Base-by-base conservation (phyloP, 345 rosid genomes). In the Brassica rapa region DNA sequence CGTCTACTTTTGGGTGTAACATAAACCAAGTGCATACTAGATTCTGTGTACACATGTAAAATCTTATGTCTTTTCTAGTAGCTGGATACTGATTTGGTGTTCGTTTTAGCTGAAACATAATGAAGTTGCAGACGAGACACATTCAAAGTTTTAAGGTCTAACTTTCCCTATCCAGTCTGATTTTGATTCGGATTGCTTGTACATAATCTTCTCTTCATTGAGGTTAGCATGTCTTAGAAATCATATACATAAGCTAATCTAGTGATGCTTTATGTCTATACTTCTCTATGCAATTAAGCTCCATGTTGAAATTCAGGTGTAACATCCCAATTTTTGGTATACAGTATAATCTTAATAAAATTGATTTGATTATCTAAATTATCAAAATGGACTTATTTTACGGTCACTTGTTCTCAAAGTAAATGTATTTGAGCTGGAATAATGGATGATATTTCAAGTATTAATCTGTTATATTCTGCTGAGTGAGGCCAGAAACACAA, bases 1-100 rank as follows among this genome's bases (percentile, higher is more conserved):
- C 72, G 32, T 29, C 67, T 71, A 71, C 67, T 71, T 77, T 71
- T 55, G 59, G 70, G 71, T 37, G 60, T 63, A 63, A 37, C 71
- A 63, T 37, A 53, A 24, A 35, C 11, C 3, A 62, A 35, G 46
- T 70, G 65, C 32, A 16, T 46, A 4, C 1, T 25, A 63, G 24
- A 77, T 77, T 51, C 8, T 62, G 35, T 49, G 74, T 69, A 69
- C 74, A 46, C 16, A n/a, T 51, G 56, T 24, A 6, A 32, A 49
- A 23, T 25, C 14, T 23, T 3, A 19, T 41, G 61, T 43, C 23
- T n/a, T 55, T 32, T 30, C 60, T 16, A 49, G 56, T 49, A 49
- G 56, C 8, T 49, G 56, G 19, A 4, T 49, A 49, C 55, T 49
- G 51, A 43, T 43, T 46, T 14, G 1, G 55, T 49, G 16, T 49